Percentiles rank a stretch among this genome's conserved stretches.
phyloP scores from a whole-genome alignment of 495 filamentous ascomycete genomes.

The Penicillium psychrofluorescens region DNA sequence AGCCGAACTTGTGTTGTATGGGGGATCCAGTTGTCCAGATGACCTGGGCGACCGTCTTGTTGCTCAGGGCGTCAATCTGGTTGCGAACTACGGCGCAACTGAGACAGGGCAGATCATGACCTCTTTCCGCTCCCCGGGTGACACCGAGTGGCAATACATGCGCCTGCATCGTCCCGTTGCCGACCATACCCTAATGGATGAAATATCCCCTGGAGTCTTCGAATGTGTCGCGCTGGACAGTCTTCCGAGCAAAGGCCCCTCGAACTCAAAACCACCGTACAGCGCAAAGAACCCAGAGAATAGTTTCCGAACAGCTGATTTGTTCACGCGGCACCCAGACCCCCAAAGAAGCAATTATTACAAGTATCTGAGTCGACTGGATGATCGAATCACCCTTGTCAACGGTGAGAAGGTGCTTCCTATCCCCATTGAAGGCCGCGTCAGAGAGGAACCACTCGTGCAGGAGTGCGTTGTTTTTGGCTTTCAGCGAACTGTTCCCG shows the following conservation, averaged over 20 bases:
- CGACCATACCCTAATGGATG: constrained; percentile 44
- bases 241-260: constrained; percentile 58
- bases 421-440: constrained; percentile 48
- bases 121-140: constrained; percentile 34
- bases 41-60: constrained; percentile 49
- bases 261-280: constrained; percentile 51
- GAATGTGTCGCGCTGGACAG: constrained; percentile 53
- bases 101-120: constrained; percentile 54
- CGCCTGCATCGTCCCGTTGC: constrained; percentile 31
- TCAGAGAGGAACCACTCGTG: constrained; percentile 26
- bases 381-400: constrained; percentile 53
- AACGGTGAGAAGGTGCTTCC: constrained; percentile 68
- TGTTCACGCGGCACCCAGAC: constrained; percentile 46
- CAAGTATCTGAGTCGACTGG: constrained; percentile 52
- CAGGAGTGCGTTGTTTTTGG: constrained; percentile 36
- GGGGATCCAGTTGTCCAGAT: constrained; percentile 48
- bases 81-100: constrained; percentile 44
- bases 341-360: constrained; percentile 45
- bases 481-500: constrained; percentile 27
- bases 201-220: constrained; percentile 41
- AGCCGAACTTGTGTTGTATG: constrained; percentile 41
- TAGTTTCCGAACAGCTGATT: constrained; percentile 29
- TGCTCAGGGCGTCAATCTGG: constrained; percentile 45
- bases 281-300: constrained; percentile 43
- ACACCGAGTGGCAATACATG: constrained; percentile 64